Base-by-base conservation (phyloP, 768 basidiomycete species). In the Lepiota brunneoincarnata region DNA sequence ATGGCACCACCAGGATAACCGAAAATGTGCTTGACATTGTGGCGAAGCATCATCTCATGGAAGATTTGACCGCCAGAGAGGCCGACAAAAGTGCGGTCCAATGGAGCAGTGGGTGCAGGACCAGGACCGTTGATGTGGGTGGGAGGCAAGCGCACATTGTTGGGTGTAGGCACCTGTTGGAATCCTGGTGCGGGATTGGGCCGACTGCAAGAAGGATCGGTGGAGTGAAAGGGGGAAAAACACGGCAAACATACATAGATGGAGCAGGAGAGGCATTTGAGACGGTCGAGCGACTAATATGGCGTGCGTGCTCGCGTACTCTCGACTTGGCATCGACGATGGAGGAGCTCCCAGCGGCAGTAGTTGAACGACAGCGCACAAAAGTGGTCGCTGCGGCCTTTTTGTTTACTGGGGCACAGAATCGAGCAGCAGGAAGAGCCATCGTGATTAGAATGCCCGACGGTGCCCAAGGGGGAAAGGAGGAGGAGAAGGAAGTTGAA, bases 11-110 rank as follows among this genome's bases (percentile, higher is more conserved):
- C 95, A 6, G 96, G 96, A 72, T 98, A 99, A 35, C 96, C 96
- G 64, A 99, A 98, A 42, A 99, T 81, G 64, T 98, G 92, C 71
- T 95, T 97, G 62, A 98, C 95, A 54, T 80, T 84, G 66, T 99
- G 97, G 42, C 96, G 82, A 57, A 95, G 86, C 92, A 99, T 96
- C 96, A 99, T 98, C 73, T 99, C 96, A 70, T 99, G 94, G 76
- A 99, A 97, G 67, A 99, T 98, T 71, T 98, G 83, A 23, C 96
- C 96, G 11, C 96, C 96, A 18, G 93, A 92, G 69, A 95, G 81
- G 45, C 96, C 97, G 51, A 98, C 80, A 65, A 99, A 98, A 6
- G 89, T 87, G 63, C 85, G 79, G 67, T 94, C 92, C 56, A 90
- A 71, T 37, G 77, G 77, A 18, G 74, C 71, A 58, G 75, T 76